phyloP scores from a whole-genome alignment of 805 yeast genomes.

The Grigorovia humatica region DNA sequence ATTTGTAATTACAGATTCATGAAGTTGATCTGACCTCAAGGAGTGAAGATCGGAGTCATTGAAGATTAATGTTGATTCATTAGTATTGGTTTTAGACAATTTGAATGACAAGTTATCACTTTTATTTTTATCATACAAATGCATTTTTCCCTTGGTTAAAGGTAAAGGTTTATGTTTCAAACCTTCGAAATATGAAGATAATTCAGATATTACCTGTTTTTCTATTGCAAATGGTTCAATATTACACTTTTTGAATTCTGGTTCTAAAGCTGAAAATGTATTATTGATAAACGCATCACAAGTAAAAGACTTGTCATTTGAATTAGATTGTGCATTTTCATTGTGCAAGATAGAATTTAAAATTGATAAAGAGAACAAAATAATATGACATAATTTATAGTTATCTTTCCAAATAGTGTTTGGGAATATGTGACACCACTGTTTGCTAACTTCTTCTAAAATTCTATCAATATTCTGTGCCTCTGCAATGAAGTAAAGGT shows the following conservation, averaged over 20 bases:
- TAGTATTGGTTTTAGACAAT: not conserved
- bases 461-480: conserved; percentile 72
- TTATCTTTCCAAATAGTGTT: conserved; percentile 33
- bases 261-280: conserved; percentile 37
- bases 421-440: conserved; percentile 47
- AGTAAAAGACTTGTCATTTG: conserved; percentile 29
- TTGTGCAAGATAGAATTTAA: conserved; percentile 73
- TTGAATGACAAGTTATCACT: not conserved
- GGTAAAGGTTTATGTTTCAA: conserved; percentile 18
- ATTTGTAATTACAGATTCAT: conserved; percentile 7
- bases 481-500: conserved; percentile 69
- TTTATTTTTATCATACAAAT: too few species aligned
- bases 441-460: conserved; percentile 53
- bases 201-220: conserved; percentile 10
- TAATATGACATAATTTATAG: conserved; percentile 54
- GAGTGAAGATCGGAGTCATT: not conserved
- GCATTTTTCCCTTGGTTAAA: conserved; percentile 6
- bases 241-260: conserved; percentile 12
- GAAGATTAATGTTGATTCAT: not conserved
- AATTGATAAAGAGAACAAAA: conserved; percentile 60
- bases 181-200: conserved; percentile 15
- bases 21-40: not conserved
- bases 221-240: conserved; percentile 3
- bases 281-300: conserved; percentile 38
- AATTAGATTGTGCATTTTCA: conserved; percentile 27